A percentile compares a stretch with the other conserved stretches of the same genome.
phyloP scores from a whole-genome alignment of 805 yeast genomes.

The Yarrowia hollandica region DNA sequence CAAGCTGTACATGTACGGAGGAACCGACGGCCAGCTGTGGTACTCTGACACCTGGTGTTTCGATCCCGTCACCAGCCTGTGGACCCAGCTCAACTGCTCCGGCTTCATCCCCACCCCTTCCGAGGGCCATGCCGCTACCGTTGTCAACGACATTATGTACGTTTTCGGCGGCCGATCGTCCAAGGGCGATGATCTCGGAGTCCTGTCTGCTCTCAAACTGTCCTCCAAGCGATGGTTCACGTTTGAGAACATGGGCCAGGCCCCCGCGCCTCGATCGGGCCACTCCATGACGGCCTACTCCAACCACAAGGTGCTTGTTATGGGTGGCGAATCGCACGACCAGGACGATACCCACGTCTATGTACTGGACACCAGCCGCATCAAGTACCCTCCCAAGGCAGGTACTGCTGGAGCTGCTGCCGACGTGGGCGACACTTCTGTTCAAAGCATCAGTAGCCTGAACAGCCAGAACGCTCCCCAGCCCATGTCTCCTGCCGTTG shows the following conservation, averaged over 20 bases:
- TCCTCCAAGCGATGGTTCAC: constrained; percentile 71
- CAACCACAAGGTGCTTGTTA: constrained; percentile 67
- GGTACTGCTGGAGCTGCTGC: background rate
- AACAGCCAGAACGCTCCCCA: background rate
- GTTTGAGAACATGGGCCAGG: constrained; percentile 53
- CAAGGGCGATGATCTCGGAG: constrained; percentile 65
- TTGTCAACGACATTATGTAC: constrained; percentile 75
- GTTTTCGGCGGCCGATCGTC: constrained; percentile 87
- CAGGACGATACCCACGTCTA: constrained; percentile 58
- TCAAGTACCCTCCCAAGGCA: constrained; percentile 46
- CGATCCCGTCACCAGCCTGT: constrained; percentile 65
- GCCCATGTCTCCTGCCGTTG: background rate
- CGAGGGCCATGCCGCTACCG: constrained; percentile 86
- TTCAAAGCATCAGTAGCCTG: constrained; percentile 1
- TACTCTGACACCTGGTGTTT: constrained; percentile 77
- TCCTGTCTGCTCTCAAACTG: constrained; percentile 74
- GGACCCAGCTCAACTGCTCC: constrained; percentile 70
- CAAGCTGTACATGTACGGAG: constrained; percentile 87
- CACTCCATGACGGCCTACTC: constrained; percentile 78
- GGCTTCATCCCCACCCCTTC: constrained; percentile 81
- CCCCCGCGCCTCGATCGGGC: constrained; percentile 86
- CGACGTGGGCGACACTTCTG: constrained; percentile 21
- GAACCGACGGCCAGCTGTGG: constrained; percentile 72
- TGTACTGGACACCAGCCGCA: constrained; percentile 58
- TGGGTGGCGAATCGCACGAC: constrained; percentile 86